phyloP scores from a whole-genome alignment of 1,284 basidiomycete genomes.

The Cerrena zonata region DNA sequence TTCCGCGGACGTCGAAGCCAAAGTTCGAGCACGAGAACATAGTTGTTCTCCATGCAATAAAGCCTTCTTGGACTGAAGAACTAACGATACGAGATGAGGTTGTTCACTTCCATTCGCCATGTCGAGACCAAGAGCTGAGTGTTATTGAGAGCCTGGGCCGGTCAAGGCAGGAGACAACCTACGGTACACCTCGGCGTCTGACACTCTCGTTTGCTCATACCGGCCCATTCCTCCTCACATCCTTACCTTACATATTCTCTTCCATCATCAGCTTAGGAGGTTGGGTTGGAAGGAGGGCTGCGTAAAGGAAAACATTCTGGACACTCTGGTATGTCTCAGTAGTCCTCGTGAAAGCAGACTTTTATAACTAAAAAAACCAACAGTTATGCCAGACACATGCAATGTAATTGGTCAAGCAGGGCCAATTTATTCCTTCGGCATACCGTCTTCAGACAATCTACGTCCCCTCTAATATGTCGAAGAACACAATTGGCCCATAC shows the following conservation, averaged over 20 bases:
- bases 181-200: too few relatives aligned
- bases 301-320: too few relatives aligned
- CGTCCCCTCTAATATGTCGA: neutral
- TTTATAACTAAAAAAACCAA: neutral
- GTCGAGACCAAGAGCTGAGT: neutral
- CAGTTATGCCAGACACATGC: slow-evolving; percentile 57
- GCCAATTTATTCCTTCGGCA: neutral
- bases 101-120: slow-evolving; percentile 13
- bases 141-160: too few relatives aligned
- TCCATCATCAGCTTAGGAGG: too few relatives aligned
- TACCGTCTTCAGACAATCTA: neutral
- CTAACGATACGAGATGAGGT: slow-evolving; percentile 60
- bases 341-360: too few relatives aligned
- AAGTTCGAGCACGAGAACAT: slow-evolving; percentile 55
- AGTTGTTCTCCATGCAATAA: slow-evolving; percentile 69
- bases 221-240: too few relatives aligned
- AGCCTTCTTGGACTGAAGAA: slow-evolving; percentile 73
- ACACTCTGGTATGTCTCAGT: too few relatives aligned
- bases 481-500: neutral
- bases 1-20: slow-evolving; percentile 58
- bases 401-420: slow-evolving; percentile 37
- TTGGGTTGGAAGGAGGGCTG: too few relatives aligned
- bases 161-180: too few relatives aligned
- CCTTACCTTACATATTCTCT: too few relatives aligned
- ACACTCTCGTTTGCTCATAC: too few relatives aligned